Base-by-base conservation (phyloP, 768 basidiomycete genomes). In the Boletus coccyginus region DNA sequence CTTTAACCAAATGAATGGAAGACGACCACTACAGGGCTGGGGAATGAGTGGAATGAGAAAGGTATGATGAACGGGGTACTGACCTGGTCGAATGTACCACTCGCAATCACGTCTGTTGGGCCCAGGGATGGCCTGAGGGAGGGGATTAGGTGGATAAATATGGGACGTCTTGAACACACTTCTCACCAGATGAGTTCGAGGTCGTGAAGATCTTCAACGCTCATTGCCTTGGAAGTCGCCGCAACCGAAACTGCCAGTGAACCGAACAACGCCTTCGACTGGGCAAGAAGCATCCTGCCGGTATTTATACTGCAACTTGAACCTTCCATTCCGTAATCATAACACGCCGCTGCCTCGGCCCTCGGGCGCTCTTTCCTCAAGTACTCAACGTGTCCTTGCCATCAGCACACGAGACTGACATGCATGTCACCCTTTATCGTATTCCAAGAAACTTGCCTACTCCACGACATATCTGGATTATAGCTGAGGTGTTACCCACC, bases 1-100 rank as follows among this genome's bases (percentile, higher is more conserved):
- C 77, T 66, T 78, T 85, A 27, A 73, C 72, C 57, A 90, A 81
- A 55, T 71, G 78, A 45, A 79, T 71, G 38, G 86, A 84, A 55
- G 74, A 71, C 29, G 83, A 76, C 87, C 87, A 90, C 87, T 88
- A 5, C 17, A 29, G 24, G 29, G 9, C 21, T 21, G 9, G 12
- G 21, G 27, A 19, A 38, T 64, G 40, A 67, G 62, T 27, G 21
- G 31, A 16, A 31, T 38, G 35, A 17, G 27, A 51, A 41, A 38
- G 36, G 9, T 6, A 51, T 43, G 45, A 60, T 8, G 53, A 54
- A 45, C 27, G n/a, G 33, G 19, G 46, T 31, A 58, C 83, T 60
- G 67, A 89, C 90, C 71, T 87, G 73, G 77, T 92, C 90, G 68
- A 92, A 92, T 32, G 86, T 81, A 38, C 90, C 90, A 21, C 88